These are phyloP conservation scores for Aspergillus saccharolyticus DNA, from an alignment of 495 filamentous ascomycete genomes.

Conservation along the genomic window DNA sequence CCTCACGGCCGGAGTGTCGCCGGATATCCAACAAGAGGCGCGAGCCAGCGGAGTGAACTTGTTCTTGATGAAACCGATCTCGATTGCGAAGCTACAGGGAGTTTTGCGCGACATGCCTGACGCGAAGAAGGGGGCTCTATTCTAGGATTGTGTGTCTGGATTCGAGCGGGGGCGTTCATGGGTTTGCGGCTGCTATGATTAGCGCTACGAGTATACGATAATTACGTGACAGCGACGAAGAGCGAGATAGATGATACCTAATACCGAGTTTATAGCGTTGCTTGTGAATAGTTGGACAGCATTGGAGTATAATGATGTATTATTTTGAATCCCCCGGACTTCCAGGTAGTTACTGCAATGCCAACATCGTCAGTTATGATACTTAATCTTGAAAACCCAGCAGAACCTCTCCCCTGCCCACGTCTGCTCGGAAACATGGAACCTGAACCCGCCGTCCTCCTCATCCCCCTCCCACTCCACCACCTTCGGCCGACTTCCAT, in stretches of 20 bases:
- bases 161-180: not conserved
- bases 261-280: not conserved
- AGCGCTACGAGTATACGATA: not conserved
- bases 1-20: constrained; percentile 53
- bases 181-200: not conserved
- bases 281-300: not conserved
- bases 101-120: constrained; percentile 7
- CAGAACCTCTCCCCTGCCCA: not conserved
- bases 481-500: too few relatives aligned
- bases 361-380: not conserved
- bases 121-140: not conserved
- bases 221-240: not conserved
- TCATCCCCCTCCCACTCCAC: not conserved
- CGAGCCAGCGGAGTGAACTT: constrained; percentile 54
- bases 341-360: too few relatives aligned
- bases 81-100: constrained; percentile 24
- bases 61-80: constrained; percentile 60
- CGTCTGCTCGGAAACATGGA: not conserved
- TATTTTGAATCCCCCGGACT: too few relatives aligned
- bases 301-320: too few relatives aligned
- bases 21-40: constrained; percentile 53
- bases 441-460: not conserved
- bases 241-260: not conserved
- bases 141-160: not conserved
- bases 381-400: constrained; percentile 1